Base-by-base conservation (phyloP, 345 rosid species). In the Populus alba region DNA sequence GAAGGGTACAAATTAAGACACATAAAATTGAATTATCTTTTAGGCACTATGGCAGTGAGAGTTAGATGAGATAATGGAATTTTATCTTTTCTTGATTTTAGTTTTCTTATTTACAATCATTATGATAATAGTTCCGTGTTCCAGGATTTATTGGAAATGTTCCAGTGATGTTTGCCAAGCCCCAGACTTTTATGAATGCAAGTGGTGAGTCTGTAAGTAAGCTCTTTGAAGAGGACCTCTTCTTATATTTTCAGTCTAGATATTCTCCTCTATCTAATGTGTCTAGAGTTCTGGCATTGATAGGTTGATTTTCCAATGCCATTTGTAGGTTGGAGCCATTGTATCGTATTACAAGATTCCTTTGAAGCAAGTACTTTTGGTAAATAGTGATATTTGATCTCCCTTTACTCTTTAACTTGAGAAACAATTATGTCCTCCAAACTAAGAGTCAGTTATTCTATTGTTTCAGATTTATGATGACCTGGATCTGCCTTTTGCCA, bases 161-260 rank as follows among this genome's bases (percentile, higher is more conserved):
- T 82, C 97, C 98, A 0, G 94, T 96, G 71, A 89, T 96, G 89
- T 89, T 96, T 74, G 99, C 92, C 76, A 96, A 92, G 76, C 99
- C 98, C 70, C 98, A 96, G 83, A 96, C 99, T 16, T 92, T 94
- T 70, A 94, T 96, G 99, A 96, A 96, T 67, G 57, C 82, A 55
- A 96, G 98, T 86, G 99, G 99, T 81, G 97, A 89, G 85, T 92
- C 98, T 86, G 98, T 96, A 91, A 96, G 99, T 91, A 75, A 81
- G 77, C 91, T 81, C 31, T 45, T 82, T 77, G 45, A 10, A 27
- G 68, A 81, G 61, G 71, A 86, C 65, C 72, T 77, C 71, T 81
- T 27, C 20, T 49, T 77, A 66, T 68, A 45, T 20, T 66, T 74
- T 68, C 47, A 25, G 65, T 68, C 68, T 29, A 68, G 81, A 38